These are phyloP conservation scores for Ogataea allantospora DNA, from an alignment of 805 yeast genomes.

Conservation along the genomic window DNA sequence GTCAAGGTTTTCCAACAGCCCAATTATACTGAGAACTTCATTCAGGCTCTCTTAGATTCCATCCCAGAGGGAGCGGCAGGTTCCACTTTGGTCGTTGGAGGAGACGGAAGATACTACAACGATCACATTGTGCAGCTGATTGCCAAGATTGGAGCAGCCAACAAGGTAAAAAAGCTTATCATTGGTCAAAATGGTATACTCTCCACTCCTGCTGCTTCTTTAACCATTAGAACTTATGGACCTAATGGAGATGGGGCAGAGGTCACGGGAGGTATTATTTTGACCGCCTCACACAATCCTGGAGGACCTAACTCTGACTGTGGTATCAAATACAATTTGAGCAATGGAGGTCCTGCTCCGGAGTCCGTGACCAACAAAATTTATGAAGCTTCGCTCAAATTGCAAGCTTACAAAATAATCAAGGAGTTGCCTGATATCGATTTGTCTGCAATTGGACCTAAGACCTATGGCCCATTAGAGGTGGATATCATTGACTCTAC, in stretches of 20 bases:
- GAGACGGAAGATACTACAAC: conserved; percentile 94
- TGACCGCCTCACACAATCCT: conserved; percentile 97
- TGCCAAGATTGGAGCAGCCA: conserved; percentile 82
- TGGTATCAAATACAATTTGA: conserved; percentile 92
- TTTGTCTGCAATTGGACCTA: conserved; percentile 52
- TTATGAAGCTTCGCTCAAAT: conserved; percentile 60
- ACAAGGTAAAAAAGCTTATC: conserved; percentile 81
- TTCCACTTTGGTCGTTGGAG: conserved; percentile 86
- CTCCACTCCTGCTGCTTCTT: conserved; percentile 97
- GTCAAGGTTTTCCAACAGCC: conserved; percentile 75
- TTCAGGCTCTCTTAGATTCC: conserved; percentile 79
- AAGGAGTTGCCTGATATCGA: conserved; percentile 64
- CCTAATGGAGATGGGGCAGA: conserved; percentile 36
- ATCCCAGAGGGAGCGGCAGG: conserved; percentile 85
- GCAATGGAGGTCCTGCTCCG: conserved; percentile 98
- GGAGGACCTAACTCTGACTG: conserved; percentile 92
- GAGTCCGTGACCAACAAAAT: conserved; percentile 89
- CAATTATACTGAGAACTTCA: conserved; percentile 89
- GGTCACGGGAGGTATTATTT: conserved; percentile 90
- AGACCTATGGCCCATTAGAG: conserved; percentile 54
- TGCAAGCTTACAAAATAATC: conserved; percentile 60
- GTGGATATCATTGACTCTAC: conserved; percentile 85
- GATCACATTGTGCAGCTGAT: conserved; percentile 77
- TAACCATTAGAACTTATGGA: conserved; percentile 69
- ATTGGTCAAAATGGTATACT: conserved; percentile 86